Base-by-base conservation (phyloP, 768 basidiomycete species). In the Lactarius trivialis region DNA sequence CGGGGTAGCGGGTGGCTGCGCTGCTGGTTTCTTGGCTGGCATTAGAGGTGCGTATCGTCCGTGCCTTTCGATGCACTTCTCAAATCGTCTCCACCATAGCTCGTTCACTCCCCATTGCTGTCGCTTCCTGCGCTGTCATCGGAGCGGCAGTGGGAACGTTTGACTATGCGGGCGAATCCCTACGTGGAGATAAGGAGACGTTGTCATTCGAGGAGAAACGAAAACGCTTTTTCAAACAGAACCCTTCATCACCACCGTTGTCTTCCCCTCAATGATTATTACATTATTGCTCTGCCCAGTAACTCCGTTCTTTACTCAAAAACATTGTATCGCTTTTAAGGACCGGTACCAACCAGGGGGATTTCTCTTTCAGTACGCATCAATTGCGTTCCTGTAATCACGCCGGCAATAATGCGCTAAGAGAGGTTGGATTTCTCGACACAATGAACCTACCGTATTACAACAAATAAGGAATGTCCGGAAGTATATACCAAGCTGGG, bases 21-120 rank as follows among this genome's bases (percentile, higher is more conserved):
- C 93, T 53, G 93, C 93, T 56, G 94, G 94, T 51, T 93, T 96
- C 76, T 76, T 96, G 65, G 91, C 91, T 33, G 94, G 94, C 57
- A 74, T 95, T 60, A 82, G 91, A 78, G 81, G 91, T 93, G 69
- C 43, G 82, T 75, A 12, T 48, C 34, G 55, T 58, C n/a, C 55
- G 19, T 49, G 33, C 17, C 63, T 24, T 26, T 32, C 32, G 34
- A 24, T 43, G 24, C 41, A 7, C 59, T 37, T 54, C 30, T 63
- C 56, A 58, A 24, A 37, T 24, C 14, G 48, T 28, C 66, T 71
- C 36, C 66, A 2, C 60, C 68, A 21, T 66, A 95, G 93, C 84
- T 57, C 88, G 89, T 63, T 97, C 93, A 34, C 69, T 96, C 67
- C 93, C 93, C 7, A 77, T 87, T 70, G 93, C 89, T 33, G 68